These are phyloP conservation scores for Pedinophyceae sp. DNA, from an alignment of 139 green algal species.

Conservation along the genomic window DNA sequence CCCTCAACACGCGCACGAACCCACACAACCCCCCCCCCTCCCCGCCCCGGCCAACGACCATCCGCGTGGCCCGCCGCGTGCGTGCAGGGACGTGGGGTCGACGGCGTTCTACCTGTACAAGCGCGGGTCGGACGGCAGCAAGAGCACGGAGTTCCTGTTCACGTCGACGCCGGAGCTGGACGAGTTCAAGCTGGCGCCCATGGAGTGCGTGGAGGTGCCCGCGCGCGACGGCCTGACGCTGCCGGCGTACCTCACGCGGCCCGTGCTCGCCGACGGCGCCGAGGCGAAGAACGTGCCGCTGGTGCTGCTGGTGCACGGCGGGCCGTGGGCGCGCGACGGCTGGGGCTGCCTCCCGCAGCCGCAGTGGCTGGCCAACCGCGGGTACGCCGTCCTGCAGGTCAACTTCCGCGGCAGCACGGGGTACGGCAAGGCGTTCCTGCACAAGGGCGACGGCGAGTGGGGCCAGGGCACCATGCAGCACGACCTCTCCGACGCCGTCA, in stretches of 20 bases:
- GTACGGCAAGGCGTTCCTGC: not conserved
- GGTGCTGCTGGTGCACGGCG: not conserved
- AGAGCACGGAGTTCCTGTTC: too few relatives aligned
- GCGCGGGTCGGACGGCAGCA: too few relatives aligned
- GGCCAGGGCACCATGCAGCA: not conserved
- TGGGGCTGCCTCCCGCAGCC: not conserved
- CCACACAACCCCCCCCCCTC: not conserved
- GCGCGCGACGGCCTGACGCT: not conserved
- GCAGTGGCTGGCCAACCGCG: not conserved
- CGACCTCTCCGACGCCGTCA: not conserved
- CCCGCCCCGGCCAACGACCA: too few relatives aligned
- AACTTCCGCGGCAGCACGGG: not conserved
- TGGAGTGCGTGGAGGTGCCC: not conserved
- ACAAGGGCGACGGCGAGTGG: not conserved
- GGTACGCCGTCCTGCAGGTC: not conserved
- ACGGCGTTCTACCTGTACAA: too few relatives aligned
- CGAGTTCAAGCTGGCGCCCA: not conserved
- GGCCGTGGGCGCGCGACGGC: not conserved
- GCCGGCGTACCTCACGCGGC: not conserved
- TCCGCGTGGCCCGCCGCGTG: too few relatives aligned
- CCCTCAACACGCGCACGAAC: too few relatives aligned
- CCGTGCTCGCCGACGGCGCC: not conserved
- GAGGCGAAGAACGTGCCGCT: not conserved
- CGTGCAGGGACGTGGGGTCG: too few relatives aligned
- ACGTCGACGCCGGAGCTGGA: not conserved